Base-by-base conservation (phyloP, 2,329 filamentous ascomycete genomes). In the Paraphoma chrysanthemicola region DNA sequence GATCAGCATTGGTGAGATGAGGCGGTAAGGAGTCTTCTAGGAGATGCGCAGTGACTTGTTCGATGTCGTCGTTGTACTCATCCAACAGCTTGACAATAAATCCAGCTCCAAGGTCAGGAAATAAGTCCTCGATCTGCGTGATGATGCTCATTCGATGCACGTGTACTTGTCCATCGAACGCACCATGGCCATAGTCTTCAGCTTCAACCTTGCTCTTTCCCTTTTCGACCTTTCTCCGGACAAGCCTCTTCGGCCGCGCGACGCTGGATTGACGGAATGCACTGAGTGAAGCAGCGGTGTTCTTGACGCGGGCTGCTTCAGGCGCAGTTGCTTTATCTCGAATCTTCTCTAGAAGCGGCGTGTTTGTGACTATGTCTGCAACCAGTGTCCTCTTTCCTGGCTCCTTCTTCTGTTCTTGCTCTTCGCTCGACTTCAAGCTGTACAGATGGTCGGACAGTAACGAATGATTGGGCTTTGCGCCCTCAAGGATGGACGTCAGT, bases 61-160 rank as follows among this genome's bases (percentile, higher is more conserved):
- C 93, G 0, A 89, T 85, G 67, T 93, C 83, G 63, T 95, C 88
- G 44, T 81, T 78, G 72, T 95, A 97, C 71, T 91, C 88, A 67
- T 94, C 90, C 23, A 97, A 82, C 9, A 96, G 83, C 66, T 86
- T 90, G 16, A 91, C 83, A 14, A 98, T 81, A 71, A 97, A 98
- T 0, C 85, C 91, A 4, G 91, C 89, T 5, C 93, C 93, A 9
- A 98, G 81, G 60, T 96, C 87, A 0, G 94, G 92, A 70, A 98
- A 97, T 0, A 98, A 82, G 71, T 99, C 94, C 71, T 97, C 93
- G n/a, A 99, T 84, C 73, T 96, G 92, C 0, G 90, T 90, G 49
- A 98, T 87, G 47, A 94, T 86, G 66, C 90, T 93, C 86, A 96
- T 90, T 42, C 84, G 88, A 75, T 97, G 92, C 18, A 94, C 80